Evolutionary conservation across 306 rosid species (phyloP).

Genomic region (Dalbergia cochinchinensis): DNA sequence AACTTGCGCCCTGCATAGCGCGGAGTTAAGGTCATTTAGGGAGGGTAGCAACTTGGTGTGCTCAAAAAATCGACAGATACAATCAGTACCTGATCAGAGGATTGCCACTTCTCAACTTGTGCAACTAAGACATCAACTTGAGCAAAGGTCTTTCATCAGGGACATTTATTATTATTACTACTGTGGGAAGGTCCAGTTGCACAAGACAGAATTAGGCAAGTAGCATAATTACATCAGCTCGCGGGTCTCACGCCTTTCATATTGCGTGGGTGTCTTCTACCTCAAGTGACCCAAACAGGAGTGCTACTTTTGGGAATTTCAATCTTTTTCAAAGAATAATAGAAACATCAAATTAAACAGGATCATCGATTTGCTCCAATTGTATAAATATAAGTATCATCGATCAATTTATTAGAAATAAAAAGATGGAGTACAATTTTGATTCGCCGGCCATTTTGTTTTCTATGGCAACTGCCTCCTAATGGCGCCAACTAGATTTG

Average conservation of each 20-base stretch:
- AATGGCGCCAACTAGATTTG: conserved; percentile 11
- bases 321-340: background rate
- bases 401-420: background rate
- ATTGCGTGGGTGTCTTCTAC: conserved; percentile 27
- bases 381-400: conserved; percentile 41
- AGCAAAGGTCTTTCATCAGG: background rate
- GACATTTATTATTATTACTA: background rate
- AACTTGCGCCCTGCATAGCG: conserved; percentile 17
- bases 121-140: background rate
- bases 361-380: conserved; percentile 41
- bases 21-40: background rate
- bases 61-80: background rate
- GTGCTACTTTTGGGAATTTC: conserved; percentile 12
- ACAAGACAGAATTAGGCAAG: conserved; percentile 32
- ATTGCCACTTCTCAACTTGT: conserved; percentile 40
- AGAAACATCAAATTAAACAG: background rate
- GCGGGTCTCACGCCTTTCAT: conserved; percentile 23
- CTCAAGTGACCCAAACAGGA: conserved; percentile 9
- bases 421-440: conserved; percentile 45
- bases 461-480: conserved; percentile 35
- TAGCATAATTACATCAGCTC: conserved; percentile 39
- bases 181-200: conserved; percentile 11
- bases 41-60: conserved; percentile 7
- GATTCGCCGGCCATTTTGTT: conserved; percentile 24
- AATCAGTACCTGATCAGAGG: conserved; percentile 5